Evolutionary conservation across 768 basidiomycete species (phyloP).

Genomic region (Russula lepida): DNA sequence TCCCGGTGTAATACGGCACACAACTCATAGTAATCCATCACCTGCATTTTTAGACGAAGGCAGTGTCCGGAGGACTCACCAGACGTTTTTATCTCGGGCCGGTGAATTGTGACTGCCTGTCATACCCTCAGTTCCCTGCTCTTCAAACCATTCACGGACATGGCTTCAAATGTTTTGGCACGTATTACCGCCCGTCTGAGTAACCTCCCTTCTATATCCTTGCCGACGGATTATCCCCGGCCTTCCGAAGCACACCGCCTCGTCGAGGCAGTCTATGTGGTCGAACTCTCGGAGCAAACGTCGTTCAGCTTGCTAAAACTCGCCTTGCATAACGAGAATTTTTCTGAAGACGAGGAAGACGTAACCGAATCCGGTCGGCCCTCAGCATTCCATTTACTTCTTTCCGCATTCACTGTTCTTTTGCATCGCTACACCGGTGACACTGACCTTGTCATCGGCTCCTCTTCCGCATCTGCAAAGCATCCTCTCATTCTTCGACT

Average conservation of each 20-base stretch:
- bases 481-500: constrained; percentile 82
- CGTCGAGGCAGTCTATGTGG: constrained; percentile 74
- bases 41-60: too few relatives aligned
- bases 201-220: constrained; percentile 78
- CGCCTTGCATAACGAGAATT: constrained; percentile 59
- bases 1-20: too few relatives aligned
- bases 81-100: too few relatives aligned
- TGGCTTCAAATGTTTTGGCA: constrained; percentile 32
- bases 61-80: too few relatives aligned
- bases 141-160: constrained; percentile 7
- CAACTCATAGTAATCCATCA: too few relatives aligned
- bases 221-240: constrained; percentile 94
- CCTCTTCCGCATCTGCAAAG: constrained; percentile 65
- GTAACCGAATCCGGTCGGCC: constrained; percentile 40
- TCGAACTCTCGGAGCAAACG: constrained; percentile 65
- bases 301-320: constrained; percentile 77
- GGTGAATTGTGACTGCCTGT: neutral
- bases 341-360: constrained; percentile 43
- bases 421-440: constrained; percentile 95
- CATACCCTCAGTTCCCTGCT: neutral
- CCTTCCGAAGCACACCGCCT: constrained; percentile 63
- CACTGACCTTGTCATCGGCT: constrained; percentile 85
- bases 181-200: constrained; percentile 61
- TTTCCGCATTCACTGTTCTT: constrained; percentile 86
- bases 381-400: constrained; percentile 83